A percentile compares a stretch with the other conserved stretches of the same genome.
Conservation (phyloP, 2,329 filamentous ascomycete species). For the Bisporella sp. region DNA sequence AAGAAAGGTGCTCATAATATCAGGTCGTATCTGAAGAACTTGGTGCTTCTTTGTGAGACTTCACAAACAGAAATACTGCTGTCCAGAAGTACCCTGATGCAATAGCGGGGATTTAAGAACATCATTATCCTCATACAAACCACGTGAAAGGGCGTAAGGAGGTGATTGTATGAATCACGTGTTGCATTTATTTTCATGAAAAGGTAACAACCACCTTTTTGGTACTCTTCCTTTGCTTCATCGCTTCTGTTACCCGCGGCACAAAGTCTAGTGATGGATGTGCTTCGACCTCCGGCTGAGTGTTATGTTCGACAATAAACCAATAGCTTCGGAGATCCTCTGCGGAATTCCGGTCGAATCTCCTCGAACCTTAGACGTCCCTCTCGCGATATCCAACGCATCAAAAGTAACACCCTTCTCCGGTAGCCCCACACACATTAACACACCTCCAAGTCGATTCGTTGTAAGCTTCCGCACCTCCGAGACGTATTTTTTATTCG, state of each 20-base stretch:
- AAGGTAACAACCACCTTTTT: conserved; percentile 10
- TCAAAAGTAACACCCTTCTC: conserved; percentile 5
- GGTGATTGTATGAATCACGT: neutral
- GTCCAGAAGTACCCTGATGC: neutral
- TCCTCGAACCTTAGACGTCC: conserved; percentile 7
- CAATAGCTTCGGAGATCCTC: conserved; percentile 7
- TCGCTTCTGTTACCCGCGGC: conserved; percentile 9
- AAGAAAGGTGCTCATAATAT: no score
- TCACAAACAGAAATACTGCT: no score
- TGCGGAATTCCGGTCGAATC: neutral
- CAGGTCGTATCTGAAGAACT: no score
- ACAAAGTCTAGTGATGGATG: conserved; percentile 13
- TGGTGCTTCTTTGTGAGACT: no score
- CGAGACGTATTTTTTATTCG: conserved; percentile 19
- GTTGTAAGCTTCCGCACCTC: conserved; percentile 8
- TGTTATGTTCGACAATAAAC: conserved; percentile 12
- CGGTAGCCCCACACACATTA: conserved; percentile 14
- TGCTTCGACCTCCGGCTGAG: conserved; percentile 9
- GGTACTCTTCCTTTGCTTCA: conserved; percentile 6
- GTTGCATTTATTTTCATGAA: conserved; percentile 6
- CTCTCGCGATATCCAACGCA: conserved; percentile 5
- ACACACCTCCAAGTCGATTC: conserved; percentile 8
- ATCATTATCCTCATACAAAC: neutral
- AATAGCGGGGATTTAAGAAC: neutral
- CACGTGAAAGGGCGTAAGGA: neutral